Conservation (phyloP, 768 basidiomycete species). For the Psilocybe subaeruginosa region DNA sequence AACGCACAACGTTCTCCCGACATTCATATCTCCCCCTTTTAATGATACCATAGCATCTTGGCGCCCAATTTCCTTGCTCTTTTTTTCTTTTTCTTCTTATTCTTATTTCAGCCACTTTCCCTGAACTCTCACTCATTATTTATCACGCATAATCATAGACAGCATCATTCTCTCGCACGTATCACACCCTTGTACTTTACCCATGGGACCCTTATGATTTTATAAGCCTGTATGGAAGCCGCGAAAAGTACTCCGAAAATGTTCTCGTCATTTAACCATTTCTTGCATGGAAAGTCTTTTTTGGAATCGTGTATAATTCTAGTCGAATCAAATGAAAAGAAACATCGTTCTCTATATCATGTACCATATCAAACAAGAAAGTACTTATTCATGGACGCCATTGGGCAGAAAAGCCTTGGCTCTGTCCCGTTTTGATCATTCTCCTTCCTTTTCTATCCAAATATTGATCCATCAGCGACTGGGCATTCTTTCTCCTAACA, state of each 20-base stretch:
- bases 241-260: constrained; percentile 1
- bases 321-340: not conserved
- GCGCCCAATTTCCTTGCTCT: not conserved
- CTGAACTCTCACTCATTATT: constrained; percentile 7
- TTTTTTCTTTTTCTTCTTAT: constrained; percentile 13
- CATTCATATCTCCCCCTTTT: constrained; percentile 12
- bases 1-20: constrained; percentile 5
- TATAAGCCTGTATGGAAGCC: constrained; percentile 1
- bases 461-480: not conserved
- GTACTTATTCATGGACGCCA: too few relatives aligned
- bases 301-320: not conserved
- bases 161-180: constrained; percentile 12
- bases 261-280: not conserved
- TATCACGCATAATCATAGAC: constrained; percentile 21
- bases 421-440: constrained; percentile 10
- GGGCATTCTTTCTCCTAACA: not conserved
- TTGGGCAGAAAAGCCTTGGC: not conserved
- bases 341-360: not conserved
- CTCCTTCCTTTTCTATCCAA: constrained; percentile 10
- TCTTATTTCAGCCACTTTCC: constrained; percentile 15
- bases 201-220: constrained; percentile 3
- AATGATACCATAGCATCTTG: constrained; percentile 14
- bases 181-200: constrained; percentile 11
- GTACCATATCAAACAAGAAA: too few relatives aligned
- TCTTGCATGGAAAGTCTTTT: not conserved